Evolutionary conservation across 116 monocot species (phyloP), one percentile per base, ranked within the genome.

Genomic region (Zostera marina): DNA sequence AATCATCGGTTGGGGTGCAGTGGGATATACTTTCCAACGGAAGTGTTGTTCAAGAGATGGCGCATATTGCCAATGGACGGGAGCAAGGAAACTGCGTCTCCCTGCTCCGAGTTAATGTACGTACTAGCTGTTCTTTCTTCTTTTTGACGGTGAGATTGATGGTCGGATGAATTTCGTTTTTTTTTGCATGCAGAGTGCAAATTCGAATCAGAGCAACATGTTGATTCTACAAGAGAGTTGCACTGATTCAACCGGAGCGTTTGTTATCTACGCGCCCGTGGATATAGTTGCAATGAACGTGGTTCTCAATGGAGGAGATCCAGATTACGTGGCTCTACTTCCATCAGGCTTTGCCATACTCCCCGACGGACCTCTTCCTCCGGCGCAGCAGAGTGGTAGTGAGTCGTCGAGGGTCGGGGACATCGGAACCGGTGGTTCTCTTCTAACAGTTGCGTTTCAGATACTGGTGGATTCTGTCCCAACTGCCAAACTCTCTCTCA

Each of bases 21-120:
- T 94, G 94, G 94, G 94, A 94, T 57, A 88, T 94, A 23, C 84
- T 94, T 44, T 88, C 88, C 0, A 88, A 81, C 26, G 82, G 88
- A 25, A 87, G 88, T 16, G 75, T 77, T 2, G 81, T 88, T 19
- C 79, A 88, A 42, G 85, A 88, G 61, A 82, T 94, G 88, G 88
- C 81, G 43, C 88, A 84, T 65, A 79, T 84, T 9, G 94, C 79
- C 17, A 88, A 84, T 17, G 94, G 88, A 47, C 77, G 85, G 1
- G 81, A 84, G 26, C 79, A 85, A 44, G 94, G 88, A 16, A 94
- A 94, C 66, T 77, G 71, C 13, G 81, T 85, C 44, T 81, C 94
- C 3, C 77, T 94, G 11, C 79, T 94, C 10, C 81, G 79, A 4
- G 88, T 88, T 11, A 94, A 82, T 65, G 94, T 94, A 72, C 79